Evolutionary conservation across 176 grass and related monocot genomes (phyloP), one percentile per base, ranked within the genome.

Genomic region (Aegilops speltoides): DNA sequence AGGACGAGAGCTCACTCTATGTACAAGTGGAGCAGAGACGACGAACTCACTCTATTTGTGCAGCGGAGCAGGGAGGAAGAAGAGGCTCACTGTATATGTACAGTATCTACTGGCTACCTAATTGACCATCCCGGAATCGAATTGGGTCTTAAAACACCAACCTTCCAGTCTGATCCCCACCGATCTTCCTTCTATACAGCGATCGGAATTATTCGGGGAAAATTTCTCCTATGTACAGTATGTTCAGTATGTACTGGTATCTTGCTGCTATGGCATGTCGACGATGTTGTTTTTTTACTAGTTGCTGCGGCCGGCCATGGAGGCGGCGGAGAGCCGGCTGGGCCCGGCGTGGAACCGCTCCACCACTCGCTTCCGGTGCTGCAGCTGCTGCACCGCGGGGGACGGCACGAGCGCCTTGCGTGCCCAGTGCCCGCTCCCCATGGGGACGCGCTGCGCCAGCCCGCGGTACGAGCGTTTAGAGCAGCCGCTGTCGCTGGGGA

Each of bases 371-470:
- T 88, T 28, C 32, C 82, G 88, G 79, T 92, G 79, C 83, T 88
- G 93, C 16, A 85, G 45, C 73, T 89, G 87, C 81, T 89, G 92
- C 62, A 83, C 87, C 10, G 83, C 63, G 17, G 3, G 89, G 75
- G 9, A 82, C n/a, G 90, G 86, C 3, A 90, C 83, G 8, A 95
- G 93, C 13, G 90, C 90, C 76, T 76, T 43, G 33, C 90, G 88
- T 13, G 88, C 91, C 24, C 86, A 91, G 64, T 84, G 34, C 4
- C 89, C 88, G 22, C 86, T 65, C 56, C 92, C 86, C 65, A 95
- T 76, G n/a, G 93, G 59, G 28, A 80, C 88, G 82, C 90, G 78
- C 14, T 76, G 82, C 16, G 81, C 90, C 40, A 95, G 85, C 74
- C 88, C 73, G 82, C 84, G 90, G 61, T 85, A 81, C 69, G 86